Base-by-base conservation (phyloP, 2,329 filamentous ascomycete genomes). In the Diaporthe vexans region DNA sequence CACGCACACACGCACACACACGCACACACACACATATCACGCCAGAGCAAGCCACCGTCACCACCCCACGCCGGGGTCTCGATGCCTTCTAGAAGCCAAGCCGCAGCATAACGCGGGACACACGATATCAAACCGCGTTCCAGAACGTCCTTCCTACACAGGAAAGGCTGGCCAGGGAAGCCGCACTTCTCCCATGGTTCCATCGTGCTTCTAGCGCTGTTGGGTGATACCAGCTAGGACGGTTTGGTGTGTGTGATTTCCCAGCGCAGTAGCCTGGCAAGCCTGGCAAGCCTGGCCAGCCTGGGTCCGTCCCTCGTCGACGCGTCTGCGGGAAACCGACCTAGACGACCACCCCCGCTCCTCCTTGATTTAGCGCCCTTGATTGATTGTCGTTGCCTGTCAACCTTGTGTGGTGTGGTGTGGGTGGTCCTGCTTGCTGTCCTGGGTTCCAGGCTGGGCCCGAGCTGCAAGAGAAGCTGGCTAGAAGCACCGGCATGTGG, bases 61-160 rank as follows among this genome's bases (percentile, higher is more conserved):
- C 48, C 48, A 52, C 17, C 37, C 13, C 26, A 67, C 29, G 11
- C 61, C 46, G 46, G 56, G 48, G 51, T 29, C 52, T 48, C 61
- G 61, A 67, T 19, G 48, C 48, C 63, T 68, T 68, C 63, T 68
- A 68, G 63, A 68, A 68, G 48, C 63, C 63, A 40, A n/a, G 5
- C 59, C 17, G 11, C 63, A 54, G 63, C 63, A 54, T 54, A 24
- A 26, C 63, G 63, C 63, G 63, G 63, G 63, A 43, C 40, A 54
- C 48, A 24, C 63, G 48, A 68, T 54, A 68, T 68, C 63, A 54
- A 24, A 40, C 33, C 15, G 40, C 57, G 26, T 52, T 51, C 46
- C 56, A 63, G 46, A 51, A 72, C 29, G 48, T 56, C 56, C 71
- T 75, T 73, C 73, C 73, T 73, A 73, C 61, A 61, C 48, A 29